Percentiles rank a stretch among this genome's conserved stretches.
Evolutionary conservation across 441 rosid species (phyloP).

Genomic region (Corymbia calophylla): DNA sequence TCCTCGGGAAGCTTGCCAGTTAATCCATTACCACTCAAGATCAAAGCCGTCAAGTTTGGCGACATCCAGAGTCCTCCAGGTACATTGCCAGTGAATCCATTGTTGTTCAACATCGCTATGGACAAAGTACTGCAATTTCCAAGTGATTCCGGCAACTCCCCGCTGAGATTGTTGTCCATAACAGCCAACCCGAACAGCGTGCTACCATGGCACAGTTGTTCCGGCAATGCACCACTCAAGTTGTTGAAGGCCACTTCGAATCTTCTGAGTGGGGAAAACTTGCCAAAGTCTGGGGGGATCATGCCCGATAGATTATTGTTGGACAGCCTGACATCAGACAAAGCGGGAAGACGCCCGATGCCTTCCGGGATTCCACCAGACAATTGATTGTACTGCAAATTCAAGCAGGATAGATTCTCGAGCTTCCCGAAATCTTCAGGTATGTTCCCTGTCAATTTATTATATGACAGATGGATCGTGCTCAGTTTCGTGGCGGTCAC

Average conservation of each 20-base stretch:
- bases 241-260: too few species aligned
- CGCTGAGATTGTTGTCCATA: too few species aligned
- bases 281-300: too few species aligned
- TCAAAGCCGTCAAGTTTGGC: background rate
- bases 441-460: constrained; percentile 36
- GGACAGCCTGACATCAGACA: constrained; percentile 26
- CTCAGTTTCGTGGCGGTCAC: constrained; percentile 15
- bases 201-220: too few species aligned
- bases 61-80: background rate
- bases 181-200: too few species aligned
- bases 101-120: background rate
- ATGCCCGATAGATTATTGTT: too few species aligned
- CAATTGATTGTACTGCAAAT: constrained; percentile 26
- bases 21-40: background rate
- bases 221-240: rapidly evolving
- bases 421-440: constrained; percentile 45
- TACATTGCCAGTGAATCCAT: background rate
- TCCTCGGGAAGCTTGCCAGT: background rate
- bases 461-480: constrained; percentile 31
- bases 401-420: constrained; percentile 8
- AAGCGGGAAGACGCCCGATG: constrained; percentile 28
- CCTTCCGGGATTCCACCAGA: constrained; percentile 46
- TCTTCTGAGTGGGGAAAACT: too few species aligned
- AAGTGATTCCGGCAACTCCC: background rate
- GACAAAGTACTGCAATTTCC: background rate